Evolutionary conservation across 2,329 filamentous ascomycete species (phyloP), one percentile per base, ranked within the genome.

Genomic region (Ambrosiella xylebori): DNA sequence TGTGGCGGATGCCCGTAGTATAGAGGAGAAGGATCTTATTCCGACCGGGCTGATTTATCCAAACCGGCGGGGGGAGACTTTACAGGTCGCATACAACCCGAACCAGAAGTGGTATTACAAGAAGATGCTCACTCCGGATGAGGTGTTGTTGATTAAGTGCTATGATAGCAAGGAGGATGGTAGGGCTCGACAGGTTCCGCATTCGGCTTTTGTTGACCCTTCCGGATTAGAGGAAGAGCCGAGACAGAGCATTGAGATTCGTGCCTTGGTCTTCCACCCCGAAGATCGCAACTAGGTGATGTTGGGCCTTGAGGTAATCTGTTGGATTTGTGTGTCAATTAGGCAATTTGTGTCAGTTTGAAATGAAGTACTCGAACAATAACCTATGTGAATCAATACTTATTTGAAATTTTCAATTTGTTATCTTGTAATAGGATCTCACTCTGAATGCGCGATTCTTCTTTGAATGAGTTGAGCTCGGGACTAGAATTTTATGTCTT

Each of bases 211-310:
- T 69, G 67, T 67, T 15, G 73, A 79, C 65, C 68, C 71, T 7
- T 54, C 51, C 0, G 65, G 85, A 0, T 71, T 73, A 54, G 78
- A 75, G 11, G 80, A 76, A 27, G 75, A 76, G 56, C 75, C 75
- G 7, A 64, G 81, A 62, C 76, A 84, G 70, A 82, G 79, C 64
- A 84, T 84, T 59, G 79, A 82, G 67, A 69, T 81, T 1, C 65
- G 78, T 51, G 71, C 72, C 4, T 66, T 80, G 63, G 76, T 79
- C 0, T 80, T 80, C 61, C 70, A 76, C 63, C 68, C 71, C 0
- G 66, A 74, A 27, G 69, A 71, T 54, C 62, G 64, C 5, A 67
- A 69, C 12, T 70, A 59, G 62, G 44, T n/a, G 44, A 15, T 17
- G 40, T 47, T 15, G 19, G 44, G n/a, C 6, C 1, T 5, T 17